Conservation (phyloP, 2,329 filamentous ascomycete species). For the Bipolaris zeicola region DNA sequence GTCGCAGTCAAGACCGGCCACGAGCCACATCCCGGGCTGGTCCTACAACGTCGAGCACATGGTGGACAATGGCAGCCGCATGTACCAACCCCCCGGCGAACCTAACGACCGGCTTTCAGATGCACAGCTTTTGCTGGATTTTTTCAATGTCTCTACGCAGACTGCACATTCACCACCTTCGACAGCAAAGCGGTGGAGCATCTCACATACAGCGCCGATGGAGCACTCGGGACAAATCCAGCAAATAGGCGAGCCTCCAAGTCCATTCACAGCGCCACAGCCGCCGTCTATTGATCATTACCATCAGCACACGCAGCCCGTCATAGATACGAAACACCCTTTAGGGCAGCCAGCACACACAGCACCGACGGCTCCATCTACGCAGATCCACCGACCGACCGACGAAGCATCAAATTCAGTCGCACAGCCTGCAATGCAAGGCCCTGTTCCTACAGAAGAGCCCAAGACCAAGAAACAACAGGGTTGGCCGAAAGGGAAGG, state of each 20-base stretch:
- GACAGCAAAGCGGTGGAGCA: conserved; percentile 37
- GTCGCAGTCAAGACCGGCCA: conserved; percentile 51
- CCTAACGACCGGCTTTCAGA: conserved; percentile 49
- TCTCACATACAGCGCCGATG: conserved; percentile 25
- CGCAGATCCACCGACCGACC: conserved; percentile 50
- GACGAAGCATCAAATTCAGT: conserved; percentile 35
- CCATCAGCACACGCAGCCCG: conserved; percentile 17
- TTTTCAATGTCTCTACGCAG: conserved; percentile 42
- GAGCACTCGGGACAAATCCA: conserved; percentile 16
- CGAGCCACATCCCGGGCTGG: conserved; percentile 53
- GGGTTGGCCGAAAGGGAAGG: conserved; percentile 55
- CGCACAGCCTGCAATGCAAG: conserved; percentile 20
- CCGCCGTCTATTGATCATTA: conserved; percentile 13
- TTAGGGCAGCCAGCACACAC: conserved; percentile 11
- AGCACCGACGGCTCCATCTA: conserved; percentile 22
- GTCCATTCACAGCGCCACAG: conserved; percentile 15
- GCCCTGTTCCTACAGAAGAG: conserved; percentile 25
- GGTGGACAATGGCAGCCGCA: conserved; percentile 41
- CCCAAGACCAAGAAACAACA: conserved; percentile 46
- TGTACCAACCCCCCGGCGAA: conserved; percentile 43
- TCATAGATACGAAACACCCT: conserved; percentile 24
- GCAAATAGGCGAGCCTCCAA: conserved; percentile 14
- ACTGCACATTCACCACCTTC: conserved; percentile 36
- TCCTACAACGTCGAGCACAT: conserved; percentile 49
- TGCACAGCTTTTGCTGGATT: conserved; percentile 54